Evolutionary conservation across 768 basidiomycete species (phyloP).

Genomic region (Leccinum olivaceopallidum): DNA sequence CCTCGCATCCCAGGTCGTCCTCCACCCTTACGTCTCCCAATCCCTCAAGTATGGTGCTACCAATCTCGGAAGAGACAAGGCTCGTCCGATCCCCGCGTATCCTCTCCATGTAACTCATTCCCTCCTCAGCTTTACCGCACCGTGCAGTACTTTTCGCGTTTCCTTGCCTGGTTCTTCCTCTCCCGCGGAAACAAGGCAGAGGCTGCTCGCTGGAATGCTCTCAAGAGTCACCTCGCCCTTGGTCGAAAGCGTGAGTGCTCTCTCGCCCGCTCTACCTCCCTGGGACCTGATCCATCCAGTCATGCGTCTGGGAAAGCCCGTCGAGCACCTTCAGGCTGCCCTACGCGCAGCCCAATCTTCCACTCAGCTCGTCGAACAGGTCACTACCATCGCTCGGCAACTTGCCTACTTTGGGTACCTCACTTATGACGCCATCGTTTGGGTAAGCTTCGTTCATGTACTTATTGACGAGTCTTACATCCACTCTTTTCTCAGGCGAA

Average conservation of each 20-base stretch:
- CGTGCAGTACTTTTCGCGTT: constrained; percentile 87
- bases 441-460: constrained; percentile 53
- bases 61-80: constrained; percentile 92
- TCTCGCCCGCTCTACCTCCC: background rate
- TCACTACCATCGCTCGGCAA: constrained; percentile 81
- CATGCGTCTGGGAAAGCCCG: constrained; percentile 88
- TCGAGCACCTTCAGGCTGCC: constrained; percentile 92
- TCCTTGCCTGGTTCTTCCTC: constrained; percentile 82
- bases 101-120: background rate
- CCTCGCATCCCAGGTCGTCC: constrained; percentile 73
- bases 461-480: background rate
- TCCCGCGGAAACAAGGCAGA: constrained; percentile 67
- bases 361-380: constrained; percentile 63
- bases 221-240: constrained; percentile 83
- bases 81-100: constrained; percentile 23
- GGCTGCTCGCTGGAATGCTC: constrained; percentile 75
- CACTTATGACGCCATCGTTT: constrained; percentile 77
- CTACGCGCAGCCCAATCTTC: constrained; percentile 63
- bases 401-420: constrained; percentile 89
- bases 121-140: constrained; percentile 75
- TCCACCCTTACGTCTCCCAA: constrained; percentile 81
- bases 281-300: constrained; percentile 47
- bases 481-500: constrained; percentile 49
- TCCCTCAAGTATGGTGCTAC: constrained; percentile 76
- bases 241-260: constrained; percentile 73